Evolutionary conservation across 1,284 basidiomycete genomes (phyloP).

Genomic region (Mrakiaceae sp.): DNA sequence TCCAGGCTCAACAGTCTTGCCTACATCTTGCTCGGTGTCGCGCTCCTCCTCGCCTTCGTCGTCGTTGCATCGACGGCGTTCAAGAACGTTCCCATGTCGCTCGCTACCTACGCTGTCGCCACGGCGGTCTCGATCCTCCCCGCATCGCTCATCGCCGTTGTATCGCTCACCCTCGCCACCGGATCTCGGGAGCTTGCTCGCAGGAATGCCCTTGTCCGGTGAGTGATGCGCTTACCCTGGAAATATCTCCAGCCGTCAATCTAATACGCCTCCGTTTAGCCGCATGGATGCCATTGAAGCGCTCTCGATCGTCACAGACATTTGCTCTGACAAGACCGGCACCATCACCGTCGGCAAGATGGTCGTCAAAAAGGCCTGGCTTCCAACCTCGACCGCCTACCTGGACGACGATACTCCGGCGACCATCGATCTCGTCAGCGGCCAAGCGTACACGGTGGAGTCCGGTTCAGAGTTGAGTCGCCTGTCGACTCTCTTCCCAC

Average conservation of each 20-base stretch:
- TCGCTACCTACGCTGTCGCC: conserved; percentile 30
- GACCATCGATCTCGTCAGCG: conserved; percentile 21
- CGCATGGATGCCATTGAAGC: conserved; percentile 48
- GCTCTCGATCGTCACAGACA: conserved; percentile 49
- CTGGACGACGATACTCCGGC: conserved; percentile 7
- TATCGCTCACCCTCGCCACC: conserved; percentile 35
- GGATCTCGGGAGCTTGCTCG: conserved; percentile 36
- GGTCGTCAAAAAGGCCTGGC: conserved; percentile 49
- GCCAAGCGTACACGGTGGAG: conserved; percentile 35
- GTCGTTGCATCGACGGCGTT: conserved; percentile 47
- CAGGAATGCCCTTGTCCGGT: conserved; percentile 38
- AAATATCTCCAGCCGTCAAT: conserved; percentile 22
- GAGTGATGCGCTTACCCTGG: not conserved
- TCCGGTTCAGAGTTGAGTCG: conserved; percentile 29
- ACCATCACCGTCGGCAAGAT: conserved; percentile 49
- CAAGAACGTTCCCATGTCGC: conserved; percentile 34
- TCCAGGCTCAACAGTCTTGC: conserved; percentile 45
- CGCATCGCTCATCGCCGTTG: conserved; percentile 39
- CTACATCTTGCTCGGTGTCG: conserved; percentile 47
- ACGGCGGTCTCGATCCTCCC: conserved; percentile 44
- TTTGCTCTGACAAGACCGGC: conserved; percentile 55
- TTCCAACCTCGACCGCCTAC: conserved; percentile 33
- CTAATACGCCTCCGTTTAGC: conserved; percentile 21
- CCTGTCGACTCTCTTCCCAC: not conserved
- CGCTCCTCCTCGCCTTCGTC: conserved; percentile 47